These are phyloP conservation scores for Yueomyces sinensis DNA, from an alignment of 805 yeast species.

Conservation along the genomic window DNA sequence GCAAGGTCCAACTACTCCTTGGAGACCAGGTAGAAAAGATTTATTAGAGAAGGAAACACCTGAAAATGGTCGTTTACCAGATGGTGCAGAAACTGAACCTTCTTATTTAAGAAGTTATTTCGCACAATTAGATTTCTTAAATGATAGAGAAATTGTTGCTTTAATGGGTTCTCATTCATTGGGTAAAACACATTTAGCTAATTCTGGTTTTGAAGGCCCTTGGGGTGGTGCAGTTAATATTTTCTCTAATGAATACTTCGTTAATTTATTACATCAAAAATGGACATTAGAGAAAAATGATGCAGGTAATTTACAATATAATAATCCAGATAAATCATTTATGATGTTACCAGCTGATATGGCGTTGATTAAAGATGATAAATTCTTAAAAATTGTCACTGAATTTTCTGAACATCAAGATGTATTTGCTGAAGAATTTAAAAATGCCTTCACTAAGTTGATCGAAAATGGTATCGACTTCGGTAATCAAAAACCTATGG, in stretches of 20 bases:
- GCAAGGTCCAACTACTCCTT: conserved; percentile 64
- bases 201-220: conserved; percentile 77
- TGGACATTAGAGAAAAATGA: conserved; percentile 45
- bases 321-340: conserved; percentile 41
- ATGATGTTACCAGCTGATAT: conserved; percentile 86
- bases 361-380: conserved; percentile 50
- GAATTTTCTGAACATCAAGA: conserved; percentile 55
- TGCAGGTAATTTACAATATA: conserved; percentile 47
- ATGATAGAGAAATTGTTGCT: conserved; percentile 61
- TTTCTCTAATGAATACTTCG: conserved; percentile 64
- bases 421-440: conserved; percentile 49
- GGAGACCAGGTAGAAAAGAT: conserved; percentile 78
- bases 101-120: conserved; percentile 53
- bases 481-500: conserved; percentile 27
- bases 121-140: conserved; percentile 45
- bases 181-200: conserved; percentile 58
- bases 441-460: conserved; percentile 53
- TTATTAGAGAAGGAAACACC: conserved; percentile 37
- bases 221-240: conserved; percentile 76
- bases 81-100: conserved; percentile 46
- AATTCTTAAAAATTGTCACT: conserved; percentile 47
- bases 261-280: conserved; percentile 38
- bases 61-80: conserved; percentile 60
- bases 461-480: conserved; percentile 66
- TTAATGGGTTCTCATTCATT: conserved; percentile 65